A percentile compares a stretch with the other conserved stretches of the same genome.
Evolutionary conservation across 148 eudicot species (phyloP).

Genomic region (Rhododendron mucronatum): DNA sequence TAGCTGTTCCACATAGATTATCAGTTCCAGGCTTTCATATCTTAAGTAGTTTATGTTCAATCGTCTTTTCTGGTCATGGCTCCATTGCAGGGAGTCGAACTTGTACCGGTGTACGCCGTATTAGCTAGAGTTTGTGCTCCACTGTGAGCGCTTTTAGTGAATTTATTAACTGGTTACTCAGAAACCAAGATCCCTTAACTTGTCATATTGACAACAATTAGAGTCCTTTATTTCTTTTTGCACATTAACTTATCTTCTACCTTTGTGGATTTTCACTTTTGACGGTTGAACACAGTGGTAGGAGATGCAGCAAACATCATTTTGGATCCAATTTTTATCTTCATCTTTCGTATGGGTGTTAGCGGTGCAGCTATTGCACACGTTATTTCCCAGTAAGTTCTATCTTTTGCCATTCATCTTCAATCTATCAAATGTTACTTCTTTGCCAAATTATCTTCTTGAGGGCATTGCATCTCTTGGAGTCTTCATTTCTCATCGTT

Average conservation of each 20-base stretch:
- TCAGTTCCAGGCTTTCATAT: not conserved
- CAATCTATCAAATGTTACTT: not conserved
- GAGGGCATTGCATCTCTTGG: slow-evolving; percentile 15
- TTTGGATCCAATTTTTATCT: slow-evolving; percentile 69
- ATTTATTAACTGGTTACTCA: not conserved
- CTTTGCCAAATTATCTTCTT: slow-evolving; percentile 18
- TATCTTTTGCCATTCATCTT: not conserved
- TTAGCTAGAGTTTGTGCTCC: not conserved
- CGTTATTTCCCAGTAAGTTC: slow-evolving; percentile 72
- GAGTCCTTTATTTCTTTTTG: not conserved
- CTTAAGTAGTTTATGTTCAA: not conserved
- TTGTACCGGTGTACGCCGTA: not conserved
- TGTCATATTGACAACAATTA: not conserved
- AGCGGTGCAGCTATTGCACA: slow-evolving; percentile 85
- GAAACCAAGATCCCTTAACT: not conserved
- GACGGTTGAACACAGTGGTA: slow-evolving; percentile 33
- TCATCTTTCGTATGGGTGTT: slow-evolving; percentile 51
- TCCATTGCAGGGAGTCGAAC: not conserved
- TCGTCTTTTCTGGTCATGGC: slow-evolving; percentile 1
- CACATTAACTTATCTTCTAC: not conserved
- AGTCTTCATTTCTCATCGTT: not conserved
- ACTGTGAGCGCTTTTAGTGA: not conserved
- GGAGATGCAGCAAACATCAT: slow-evolving; percentile 65
- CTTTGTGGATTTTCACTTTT: not conserved
- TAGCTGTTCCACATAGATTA: not conserved